These are phyloP conservation scores for Tremella yokohamensis DNA, from an alignment of 768 basidiomycete genomes.

Conservation along the genomic window DNA sequence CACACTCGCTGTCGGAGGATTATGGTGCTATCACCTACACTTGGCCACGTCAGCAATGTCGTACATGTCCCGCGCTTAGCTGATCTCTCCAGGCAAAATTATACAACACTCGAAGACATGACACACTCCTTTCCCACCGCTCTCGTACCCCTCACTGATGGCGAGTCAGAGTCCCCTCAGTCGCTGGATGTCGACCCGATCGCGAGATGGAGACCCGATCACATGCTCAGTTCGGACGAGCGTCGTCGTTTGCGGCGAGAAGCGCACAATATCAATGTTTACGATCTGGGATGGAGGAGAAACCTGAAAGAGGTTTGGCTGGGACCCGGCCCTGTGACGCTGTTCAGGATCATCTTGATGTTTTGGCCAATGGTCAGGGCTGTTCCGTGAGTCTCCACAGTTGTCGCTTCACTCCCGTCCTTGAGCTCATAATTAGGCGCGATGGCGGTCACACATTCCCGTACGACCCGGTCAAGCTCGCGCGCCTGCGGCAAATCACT, in stretches of 20 bases:
- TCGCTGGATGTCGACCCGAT: not conserved
- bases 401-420: not conserved
- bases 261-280: slow-evolving; percentile 42
- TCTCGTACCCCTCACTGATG: slow-evolving; percentile 14
- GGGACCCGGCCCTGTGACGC: slow-evolving; percentile 3
- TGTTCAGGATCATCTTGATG: slow-evolving; percentile 1
- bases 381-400: not conserved
- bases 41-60: slow-evolving; percentile 28
- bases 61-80: not conserved
- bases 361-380: slow-evolving; percentile 20
- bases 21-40: slow-evolving; percentile 42
- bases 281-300: slow-evolving; percentile 44
- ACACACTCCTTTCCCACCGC: slow-evolving; percentile 40
- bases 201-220: slow-evolving; percentile 41
- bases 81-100: slow-evolving; percentile 29
- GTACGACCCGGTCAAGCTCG: slow-evolving; percentile 17
- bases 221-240: slow-evolving; percentile 39
- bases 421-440: not conserved
- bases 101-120: slow-evolving; percentile 42
- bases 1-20: slow-evolving; percentile 35
- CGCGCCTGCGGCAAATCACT: not conserved
- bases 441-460: slow-evolving; percentile 16
- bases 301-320: slow-evolving; percentile 34
- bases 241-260: slow-evolving; percentile 26
- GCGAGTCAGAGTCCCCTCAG: not conserved